Evolutionary conservation across 768 basidiomycete genomes (phyloP).

Genomic region (Amanita rubescens): DNA sequence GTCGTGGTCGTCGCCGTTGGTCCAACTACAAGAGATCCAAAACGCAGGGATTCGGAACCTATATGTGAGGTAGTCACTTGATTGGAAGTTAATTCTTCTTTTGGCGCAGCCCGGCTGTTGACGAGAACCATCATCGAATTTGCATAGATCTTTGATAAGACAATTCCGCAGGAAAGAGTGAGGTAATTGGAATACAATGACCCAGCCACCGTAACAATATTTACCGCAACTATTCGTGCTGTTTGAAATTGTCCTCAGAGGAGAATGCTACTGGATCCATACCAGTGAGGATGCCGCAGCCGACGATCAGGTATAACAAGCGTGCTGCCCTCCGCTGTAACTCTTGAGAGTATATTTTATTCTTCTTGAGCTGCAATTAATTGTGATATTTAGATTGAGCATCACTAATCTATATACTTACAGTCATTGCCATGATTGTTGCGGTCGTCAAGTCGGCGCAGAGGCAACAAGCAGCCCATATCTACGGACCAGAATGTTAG

Average conservation of each 20-base stretch:
- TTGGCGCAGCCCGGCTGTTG: too few species aligned
- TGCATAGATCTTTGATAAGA: too few species aligned
- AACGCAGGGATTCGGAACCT: not conserved
- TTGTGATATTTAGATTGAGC: not conserved
- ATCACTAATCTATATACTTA: conserved; percentile 9
- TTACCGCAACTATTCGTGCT: too few species aligned
- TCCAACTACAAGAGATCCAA: not conserved
- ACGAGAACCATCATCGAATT: too few species aligned
- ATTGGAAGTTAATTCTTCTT: not conserved
- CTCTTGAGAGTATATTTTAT: conserved; percentile 18
- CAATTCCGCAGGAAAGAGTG: too few species aligned
- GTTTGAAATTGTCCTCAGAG: too few species aligned
- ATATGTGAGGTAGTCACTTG: too few species aligned
- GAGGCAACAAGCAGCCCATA: conserved; percentile 26
- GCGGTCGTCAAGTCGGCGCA: conserved; percentile 25
- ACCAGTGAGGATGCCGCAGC: conserved; percentile 28
- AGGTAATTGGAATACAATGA: too few species aligned
- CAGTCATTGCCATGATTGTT: conserved; percentile 24
- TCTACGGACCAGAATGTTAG: not conserved
- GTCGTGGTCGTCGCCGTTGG: not conserved
- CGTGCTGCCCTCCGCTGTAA: conserved; percentile 20
- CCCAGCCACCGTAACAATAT: too few species aligned
- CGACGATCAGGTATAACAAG: conserved; percentile 24
- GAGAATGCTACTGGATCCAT: not conserved
- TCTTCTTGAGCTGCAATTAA: conserved; percentile 13